These are phyloP conservation scores for Arbutus unedo DNA, from an alignment of 148 eudicot genomes.

Conservation along the genomic window DNA sequence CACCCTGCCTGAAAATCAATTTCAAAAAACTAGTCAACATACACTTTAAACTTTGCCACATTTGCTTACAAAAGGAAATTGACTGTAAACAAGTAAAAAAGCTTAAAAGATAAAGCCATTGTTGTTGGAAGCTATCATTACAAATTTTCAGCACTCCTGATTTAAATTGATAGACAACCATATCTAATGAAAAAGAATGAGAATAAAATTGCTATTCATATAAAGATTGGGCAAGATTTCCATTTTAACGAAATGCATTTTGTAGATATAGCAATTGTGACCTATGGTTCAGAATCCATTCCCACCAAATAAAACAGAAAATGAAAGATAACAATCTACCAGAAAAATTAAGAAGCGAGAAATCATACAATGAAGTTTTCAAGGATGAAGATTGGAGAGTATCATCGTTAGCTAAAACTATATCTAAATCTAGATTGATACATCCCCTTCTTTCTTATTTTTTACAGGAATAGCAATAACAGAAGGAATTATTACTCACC, in stretches of 20 bases:
- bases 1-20: conserved; percentile 59
- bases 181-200: not conserved
- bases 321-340: not conserved
- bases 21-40: not conserved
- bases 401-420: not conserved
- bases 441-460: not conserved
- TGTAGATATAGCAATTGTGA: not conserved
- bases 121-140: not conserved
- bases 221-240: not conserved
- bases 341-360: not conserved
- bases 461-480: not conserved
- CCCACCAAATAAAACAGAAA: not conserved
- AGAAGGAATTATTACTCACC: not conserved
- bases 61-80: not conserved
- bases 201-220: not conserved
- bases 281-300: not conserved
- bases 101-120: not conserved
- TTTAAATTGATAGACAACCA: not conserved
- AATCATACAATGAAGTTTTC: not conserved
- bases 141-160: not conserved
- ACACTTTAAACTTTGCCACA: not conserved
- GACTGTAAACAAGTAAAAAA: not conserved
- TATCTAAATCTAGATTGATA: too few species aligned
- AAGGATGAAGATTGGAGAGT: not conserved
- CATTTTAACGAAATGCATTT: not conserved